phyloP scores from a whole-genome alignment of 345 rosid species.

The Dimocarpus longan region DNA sequence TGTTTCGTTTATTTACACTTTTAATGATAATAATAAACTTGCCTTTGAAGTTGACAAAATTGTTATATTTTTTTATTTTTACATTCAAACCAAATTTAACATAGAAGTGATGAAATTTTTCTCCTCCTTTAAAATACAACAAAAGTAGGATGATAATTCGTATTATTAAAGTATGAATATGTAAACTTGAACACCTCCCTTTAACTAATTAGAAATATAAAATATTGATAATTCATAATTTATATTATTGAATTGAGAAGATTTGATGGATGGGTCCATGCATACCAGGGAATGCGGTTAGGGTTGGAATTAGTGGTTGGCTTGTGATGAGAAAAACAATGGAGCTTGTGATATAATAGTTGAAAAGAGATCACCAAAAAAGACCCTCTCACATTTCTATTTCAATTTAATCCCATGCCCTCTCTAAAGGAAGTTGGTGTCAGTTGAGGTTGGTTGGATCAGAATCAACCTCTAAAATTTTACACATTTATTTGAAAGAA shows the following conservation, averaged over 20 bases:
- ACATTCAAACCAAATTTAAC: neutral
- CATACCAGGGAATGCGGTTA: neutral
- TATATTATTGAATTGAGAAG: neutral
- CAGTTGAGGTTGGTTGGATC: constrained; percentile 35
- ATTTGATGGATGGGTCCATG: no score
- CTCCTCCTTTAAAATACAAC: no score
- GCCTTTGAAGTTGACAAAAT: no score
- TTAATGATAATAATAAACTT: no score
- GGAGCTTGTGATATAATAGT: constrained; percentile 32
- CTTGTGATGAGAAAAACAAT: constrained; percentile 22
- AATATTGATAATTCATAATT: no score
- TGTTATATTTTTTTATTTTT: no score
- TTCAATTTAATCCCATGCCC: neutral
- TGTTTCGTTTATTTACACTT: neutral
- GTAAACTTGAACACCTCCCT: no score
- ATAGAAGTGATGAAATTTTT: neutral
- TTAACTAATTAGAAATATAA: no score
- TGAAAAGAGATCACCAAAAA: constrained; percentile 40
- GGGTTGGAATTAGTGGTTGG: constrained; percentile 29
- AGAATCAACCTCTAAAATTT: constrained; percentile 22
- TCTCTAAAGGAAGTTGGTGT: constrained; percentile 32
- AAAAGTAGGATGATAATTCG: no score
- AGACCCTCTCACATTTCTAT: constrained; percentile 10
- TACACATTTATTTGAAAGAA: constrained; percentile 13
- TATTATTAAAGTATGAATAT: no score